Base-by-base conservation (phyloP, 495 filamentous ascomycete species). In the Cairneyella variabilis region DNA sequence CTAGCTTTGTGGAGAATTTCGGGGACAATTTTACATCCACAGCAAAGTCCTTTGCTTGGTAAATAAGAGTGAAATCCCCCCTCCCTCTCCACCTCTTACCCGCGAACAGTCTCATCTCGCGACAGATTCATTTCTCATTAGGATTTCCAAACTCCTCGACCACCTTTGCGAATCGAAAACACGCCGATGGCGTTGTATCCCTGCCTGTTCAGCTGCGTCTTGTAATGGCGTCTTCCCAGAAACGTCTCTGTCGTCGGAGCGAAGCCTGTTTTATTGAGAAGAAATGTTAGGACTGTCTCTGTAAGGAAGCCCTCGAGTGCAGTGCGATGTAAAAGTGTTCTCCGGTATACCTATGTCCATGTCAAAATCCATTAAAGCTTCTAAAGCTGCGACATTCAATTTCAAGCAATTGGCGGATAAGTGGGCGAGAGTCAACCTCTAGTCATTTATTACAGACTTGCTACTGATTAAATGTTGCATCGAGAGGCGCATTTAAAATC, bases 91-190 rank as follows among this genome's bases (percentile, higher is more conserved):
- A n/a, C n/a, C 23, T 21, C 23, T 41, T 21, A 16, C 16, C 38
- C 17, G 38, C 38, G 38, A 41, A 21, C 36, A 7, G 36, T 17
- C 36, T 38, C 12, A 38, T 38, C 8, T 17, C 36, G 36, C 7
- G 36, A 8, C 17, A 41, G 38, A 25, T 21, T 54, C 51, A 46
- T 36, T 36, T 20, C 51, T 54, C 41, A 18, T 37, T 25, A 53
- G 40, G 28, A 45, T 45, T 37, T 54, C 51, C 42, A 54, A 54
- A 39, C 51, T 54, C 51, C 27, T 46, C 36, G 41, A 54, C 41
- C 51, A 54, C 51, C 51, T 46, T 20, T 46, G 17, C 17, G 40
- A 28, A n/a, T 46, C 27, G 22, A 45, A 46, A 28, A 46, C 12
- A 37, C 14, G 16, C 30, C 9, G 9, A 38, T 46, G 40, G 28